Base-by-base conservation (phyloP, 768 basidiomycete genomes). In the Tephrocybe sp. region DNA sequence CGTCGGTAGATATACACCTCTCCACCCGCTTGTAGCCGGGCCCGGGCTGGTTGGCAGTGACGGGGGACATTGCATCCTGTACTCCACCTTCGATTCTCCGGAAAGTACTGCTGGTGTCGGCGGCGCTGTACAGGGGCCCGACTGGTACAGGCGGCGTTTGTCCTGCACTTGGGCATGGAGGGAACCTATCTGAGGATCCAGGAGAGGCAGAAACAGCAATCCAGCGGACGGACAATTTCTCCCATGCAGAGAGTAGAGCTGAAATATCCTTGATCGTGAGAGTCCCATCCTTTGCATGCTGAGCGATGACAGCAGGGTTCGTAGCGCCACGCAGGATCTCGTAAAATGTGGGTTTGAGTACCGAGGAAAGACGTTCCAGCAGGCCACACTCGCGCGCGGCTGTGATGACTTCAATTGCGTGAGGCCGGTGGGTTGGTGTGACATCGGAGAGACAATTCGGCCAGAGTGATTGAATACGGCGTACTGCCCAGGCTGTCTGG, bases 391-490 rank as follows among this genome's bases (percentile, higher is more conserved):
- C 35, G 3, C 64, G 64, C 12, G 68, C 69, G 22, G 72, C 58
- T 16, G 51, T 42, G 19, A 73, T 57, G 5, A 61, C 65, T 44
- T 65, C 58, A 0, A 59, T 57, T 2, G 71, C 70, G 31, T 66
- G 48, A 0, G 64, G 59, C 34, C 60, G 28, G 8, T 34, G 47
- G n/a, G 38, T 30, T 4, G 50, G 30, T 13, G 59, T 51, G 42
- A 74, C 30, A 6, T 57, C 38, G 1, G 27, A 36, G 22, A 74
- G 60, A 19, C 57, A 47, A 1, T 49, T 16, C 0, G 69, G 57
- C 71, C 73, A 76, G 57, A 65, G 60, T 7, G 43, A 40, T 36
- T 64, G 54, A 9, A 75, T 52, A 7, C 47, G 54, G 18, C 54
- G 54, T 4, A 52, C 44, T 0, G 73, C 68, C 59, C 67, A 71